Evolutionary conservation across 73 alveolate genomes (phyloP), one percentile per base, ranked within the genome.

Genomic region (Blepharisma stoltei): DNA sequence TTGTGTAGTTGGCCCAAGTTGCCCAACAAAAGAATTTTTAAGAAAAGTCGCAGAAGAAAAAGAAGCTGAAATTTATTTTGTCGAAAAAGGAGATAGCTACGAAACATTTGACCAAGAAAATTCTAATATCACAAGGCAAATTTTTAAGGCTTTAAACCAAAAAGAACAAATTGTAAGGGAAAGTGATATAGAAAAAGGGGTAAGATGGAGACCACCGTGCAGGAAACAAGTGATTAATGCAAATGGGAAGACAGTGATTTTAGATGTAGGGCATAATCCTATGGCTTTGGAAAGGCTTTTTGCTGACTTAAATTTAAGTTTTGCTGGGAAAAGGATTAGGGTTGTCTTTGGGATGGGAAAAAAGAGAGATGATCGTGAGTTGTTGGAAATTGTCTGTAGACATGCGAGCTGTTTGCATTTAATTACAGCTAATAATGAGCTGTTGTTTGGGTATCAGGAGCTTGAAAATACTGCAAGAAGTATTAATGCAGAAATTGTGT

Each of bases 1-100:
- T 11, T 76, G 54, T 20, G 84, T 92, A 18, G 46, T 93, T 7
- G 97, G 95, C 14, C 97, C 97, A 23, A 81, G 82, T 82, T 77
- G 84, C 48, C 83, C 70, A 7, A 32, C 41, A 32, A 21, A 78
- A 55, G 49, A 77, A 14, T 25, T 81, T 32, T 45, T 82, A 6
- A 14, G 71, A 6, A 38, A 60, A 55, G 27, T 43, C 27, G 86
- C 78, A 6, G 55, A 68, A 20, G 81, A 82, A 65, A 25, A 44
- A 53, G 50, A 65, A 11, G 7, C 54, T 46, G 70, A 82, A 47
- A 44, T 78, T 20, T 44, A 71, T 1, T 37, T 46, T 49, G 89
- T 82, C 6, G 67, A 43, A 8, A 14, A 55, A 55, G 78, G 25
- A 46, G 46, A 60, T 1, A 32, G 41, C 41, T 81, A 45, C 50